Base-by-base conservation (phyloP, 768 basidiomycete species). In the Boletus coccyginus region DNA sequence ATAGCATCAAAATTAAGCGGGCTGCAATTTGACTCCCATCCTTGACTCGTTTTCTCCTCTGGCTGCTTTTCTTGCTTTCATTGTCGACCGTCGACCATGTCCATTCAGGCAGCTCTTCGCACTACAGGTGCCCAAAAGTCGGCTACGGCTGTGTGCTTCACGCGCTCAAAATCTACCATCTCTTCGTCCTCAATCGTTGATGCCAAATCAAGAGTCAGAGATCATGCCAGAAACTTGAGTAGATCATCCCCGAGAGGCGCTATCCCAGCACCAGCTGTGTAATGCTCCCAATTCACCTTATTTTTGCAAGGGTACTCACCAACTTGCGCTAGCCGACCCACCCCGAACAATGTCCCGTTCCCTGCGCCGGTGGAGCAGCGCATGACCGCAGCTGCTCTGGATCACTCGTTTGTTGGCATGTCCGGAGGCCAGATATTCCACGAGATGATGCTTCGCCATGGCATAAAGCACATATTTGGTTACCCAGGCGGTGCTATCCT, bases 371-470 rank as follows among this genome's bases (percentile, higher is more conserved):
- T 71, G 36, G 68, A 72, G 11, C 65, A 75, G 4, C 63, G 74
- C 31, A 78, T 81, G 1, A 78, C 77, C 59, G 74, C 76, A 21
- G 78, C 78, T 41, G 78, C 78, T 40, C 74, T 90, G 57, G 92
- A 94, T 70, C 81, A 86, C 65, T 87, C 90, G 9, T 98, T 99
- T 67, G 81, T 98, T 53, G 97, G 96, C 47, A 82, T 95, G 72
- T 92, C 93, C 21, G 96, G 96, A 13, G 96, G 96, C 29, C 84
- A 98, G 73, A 98, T 99, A 69, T 97, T 99, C 78, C 94, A 99
- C 73, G 96, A 99, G 75, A 98, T 99, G 96, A 96, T 99, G 92
- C 86, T 95, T 58, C 83, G 96, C 45, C 97, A 99, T 69, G 85
- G 81, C 55, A 95, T 98, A 64, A 97, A 95, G 73, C 92, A 98